These are phyloP conservation scores for Tricholoma bakamatsutake DNA, from an alignment of 768 basidiomycete genomes.

Conservation along the genomic window DNA sequence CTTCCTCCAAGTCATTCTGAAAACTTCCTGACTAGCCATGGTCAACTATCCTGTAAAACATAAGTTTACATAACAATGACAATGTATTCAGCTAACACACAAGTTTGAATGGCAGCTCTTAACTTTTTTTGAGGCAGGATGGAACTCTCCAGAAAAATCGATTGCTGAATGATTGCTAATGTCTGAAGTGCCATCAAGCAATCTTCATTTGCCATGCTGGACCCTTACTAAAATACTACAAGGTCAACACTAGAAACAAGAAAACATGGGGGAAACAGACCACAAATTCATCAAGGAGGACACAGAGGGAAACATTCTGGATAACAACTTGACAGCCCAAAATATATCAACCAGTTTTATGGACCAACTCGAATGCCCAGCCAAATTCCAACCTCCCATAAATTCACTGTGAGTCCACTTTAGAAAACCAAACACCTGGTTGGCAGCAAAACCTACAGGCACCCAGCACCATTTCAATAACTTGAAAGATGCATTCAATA, in stretches of 20 bases:
- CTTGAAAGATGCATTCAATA: not conserved
- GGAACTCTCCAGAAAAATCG: not conserved
- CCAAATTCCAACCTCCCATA: not conserved
- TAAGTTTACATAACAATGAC: not conserved
- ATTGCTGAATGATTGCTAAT: not conserved
- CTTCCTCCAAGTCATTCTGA: not conserved
- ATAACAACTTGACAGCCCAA: not conserved
- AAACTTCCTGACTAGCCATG: not conserved
- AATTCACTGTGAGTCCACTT: not conserved
- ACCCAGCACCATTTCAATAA: not conserved
- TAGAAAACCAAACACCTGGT: too few relatives aligned
- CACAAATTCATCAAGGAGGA: not conserved
- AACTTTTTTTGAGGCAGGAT: not conserved
- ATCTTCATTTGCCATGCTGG: not conserved
- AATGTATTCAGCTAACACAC: not conserved
- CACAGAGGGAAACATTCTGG: not conserved
- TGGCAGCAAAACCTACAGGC: not conserved
- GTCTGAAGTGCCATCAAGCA: not conserved
- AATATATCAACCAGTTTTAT: not conserved
- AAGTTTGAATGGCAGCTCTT: not conserved
- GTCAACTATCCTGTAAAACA: not conserved
- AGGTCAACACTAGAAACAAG: not conserved
- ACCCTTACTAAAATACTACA: not conserved
- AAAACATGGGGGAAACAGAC: not conserved
- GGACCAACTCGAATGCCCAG: not conserved